Evolutionary conservation across 257 asterid genomes (phyloP).

Genomic region (Leonotis leonurus): DNA sequence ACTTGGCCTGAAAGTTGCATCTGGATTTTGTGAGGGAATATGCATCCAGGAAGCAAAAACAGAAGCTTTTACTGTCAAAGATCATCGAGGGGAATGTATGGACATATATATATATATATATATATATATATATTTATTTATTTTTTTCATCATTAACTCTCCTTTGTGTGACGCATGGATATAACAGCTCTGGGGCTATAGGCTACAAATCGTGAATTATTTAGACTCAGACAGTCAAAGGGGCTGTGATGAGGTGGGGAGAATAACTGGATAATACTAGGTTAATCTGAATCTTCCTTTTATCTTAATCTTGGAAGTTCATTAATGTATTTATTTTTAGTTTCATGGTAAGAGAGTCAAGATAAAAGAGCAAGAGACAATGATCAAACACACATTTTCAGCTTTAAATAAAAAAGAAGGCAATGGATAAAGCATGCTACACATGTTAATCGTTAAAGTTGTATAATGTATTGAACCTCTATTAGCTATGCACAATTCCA

Average conservation of each 20-base stretch:
- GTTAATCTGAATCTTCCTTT: neutral
- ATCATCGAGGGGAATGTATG: constrained; percentile 96
- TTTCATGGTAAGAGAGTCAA: neutral
- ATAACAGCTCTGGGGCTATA: neutral
- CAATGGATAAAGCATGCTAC: neutral
- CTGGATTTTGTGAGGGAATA: constrained; percentile 77
- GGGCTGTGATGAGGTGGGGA: neutral
- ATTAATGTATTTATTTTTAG: neutral
- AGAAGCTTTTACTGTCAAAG: constrained; percentile 92
- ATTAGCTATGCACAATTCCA: neutral
- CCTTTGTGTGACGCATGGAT: neutral
- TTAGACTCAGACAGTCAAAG: neutral
- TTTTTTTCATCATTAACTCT: neutral
- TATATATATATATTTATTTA: no score
- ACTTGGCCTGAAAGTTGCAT: constrained; percentile 82
- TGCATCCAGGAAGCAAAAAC: constrained; percentile 92
- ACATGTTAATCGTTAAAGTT: neutral
- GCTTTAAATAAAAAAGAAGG: no score
- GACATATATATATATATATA: neutral
- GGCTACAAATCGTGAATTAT: neutral
- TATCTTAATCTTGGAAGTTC: neutral
- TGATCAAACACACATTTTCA: neutral
- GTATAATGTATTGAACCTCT: neutral
- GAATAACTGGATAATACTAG: neutral
- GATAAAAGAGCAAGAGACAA: neutral